phyloP scores from a whole-genome alignment of 1,284 basidiomycete species.

The Mycena citricolor region DNA sequence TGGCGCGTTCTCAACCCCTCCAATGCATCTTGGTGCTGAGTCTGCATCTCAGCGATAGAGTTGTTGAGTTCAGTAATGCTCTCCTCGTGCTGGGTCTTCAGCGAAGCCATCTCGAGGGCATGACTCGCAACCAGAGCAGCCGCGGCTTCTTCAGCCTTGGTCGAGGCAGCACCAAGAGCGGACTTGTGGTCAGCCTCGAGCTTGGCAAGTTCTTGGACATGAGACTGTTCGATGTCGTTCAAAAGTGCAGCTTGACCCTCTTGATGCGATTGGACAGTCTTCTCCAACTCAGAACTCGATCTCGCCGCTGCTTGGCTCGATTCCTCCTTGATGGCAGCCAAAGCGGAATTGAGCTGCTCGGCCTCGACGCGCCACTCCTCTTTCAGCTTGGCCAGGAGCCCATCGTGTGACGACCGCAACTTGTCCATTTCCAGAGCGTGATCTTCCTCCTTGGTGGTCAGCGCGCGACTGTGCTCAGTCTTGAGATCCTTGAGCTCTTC shows the following conservation, averaged over 20 bases:
- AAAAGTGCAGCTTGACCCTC: slow-evolving; percentile 58
- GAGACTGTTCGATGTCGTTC: slow-evolving; percentile 51
- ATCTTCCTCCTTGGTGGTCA: slow-evolving; percentile 60
- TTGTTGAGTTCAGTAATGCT: slow-evolving; percentile 42
- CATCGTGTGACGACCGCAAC: slow-evolving; percentile 47
- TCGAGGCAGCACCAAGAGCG: slow-evolving; percentile 30
- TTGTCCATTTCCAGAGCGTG: slow-evolving; percentile 49
- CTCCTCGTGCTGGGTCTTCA: slow-evolving; percentile 47
- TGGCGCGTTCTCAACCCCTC: slow-evolving; percentile 38
- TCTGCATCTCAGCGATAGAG: slow-evolving; percentile 42
- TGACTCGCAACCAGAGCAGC: slow-evolving; percentile 34
- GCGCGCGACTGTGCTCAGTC: slow-evolving; percentile 53
- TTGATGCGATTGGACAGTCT: slow-evolving; percentile 45
- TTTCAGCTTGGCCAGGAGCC: slow-evolving; percentile 44
- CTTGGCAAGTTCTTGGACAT: slow-evolving; percentile 50
- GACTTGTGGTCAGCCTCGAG: slow-evolving; percentile 48
- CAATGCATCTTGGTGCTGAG: slow-evolving; percentile 45
- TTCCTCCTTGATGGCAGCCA: slow-evolving; percentile 49
- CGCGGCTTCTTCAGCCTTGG: slow-evolving; percentile 26
- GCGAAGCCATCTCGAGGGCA: slow-evolving; percentile 38
- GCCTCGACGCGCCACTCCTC: slow-evolving; percentile 52
- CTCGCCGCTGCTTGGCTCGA: slow-evolving; percentile 38
- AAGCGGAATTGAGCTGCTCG: slow-evolving; percentile 45
- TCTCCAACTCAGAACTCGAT: slow-evolving; percentile 50
- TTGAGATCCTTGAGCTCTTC: slow-evolving; percentile 64